These are phyloP conservation scores for Podila epigama DNA, from an alignment of 192 early-diverging fungal species.

Conservation along the genomic window DNA sequence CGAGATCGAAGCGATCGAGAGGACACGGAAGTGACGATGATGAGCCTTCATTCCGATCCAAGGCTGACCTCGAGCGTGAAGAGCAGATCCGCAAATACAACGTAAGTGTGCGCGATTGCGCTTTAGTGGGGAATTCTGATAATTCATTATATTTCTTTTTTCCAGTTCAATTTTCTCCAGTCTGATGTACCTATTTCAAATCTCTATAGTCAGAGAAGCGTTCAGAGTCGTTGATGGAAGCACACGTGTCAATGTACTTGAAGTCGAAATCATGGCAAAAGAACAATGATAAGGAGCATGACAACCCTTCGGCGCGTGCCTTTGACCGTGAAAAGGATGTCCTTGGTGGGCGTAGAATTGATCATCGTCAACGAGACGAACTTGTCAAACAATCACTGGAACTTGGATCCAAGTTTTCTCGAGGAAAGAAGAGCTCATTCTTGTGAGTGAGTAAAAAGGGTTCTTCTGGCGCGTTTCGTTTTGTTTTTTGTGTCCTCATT, in stretches of 20 bases:
- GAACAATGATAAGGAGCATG: slow-evolving; percentile 37
- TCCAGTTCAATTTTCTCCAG: too few species aligned
- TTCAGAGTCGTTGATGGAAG: slow-evolving; percentile 52
- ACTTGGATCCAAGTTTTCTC: slow-evolving; percentile 57
- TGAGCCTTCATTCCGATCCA: not conserved
- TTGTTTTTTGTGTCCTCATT: not conserved
- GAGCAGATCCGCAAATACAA: slow-evolving; percentile 40
- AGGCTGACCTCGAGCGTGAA: slow-evolving; percentile 29
- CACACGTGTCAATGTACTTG: slow-evolving; percentile 48
- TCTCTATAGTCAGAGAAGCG: slow-evolving; percentile 51
- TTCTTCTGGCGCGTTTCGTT: too few species aligned
- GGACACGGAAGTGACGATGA: slow-evolving; percentile 28
- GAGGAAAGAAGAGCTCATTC: slow-evolving; percentile 55
- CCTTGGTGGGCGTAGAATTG: slow-evolving; percentile 54
- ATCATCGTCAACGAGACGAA: slow-evolving; percentile 53
- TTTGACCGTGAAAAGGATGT: slow-evolving; percentile 69
- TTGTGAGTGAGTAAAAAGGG: too few species aligned
- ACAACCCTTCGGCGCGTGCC: slow-evolving; percentile 57
- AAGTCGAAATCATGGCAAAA: slow-evolving; percentile 51
- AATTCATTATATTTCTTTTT: too few species aligned
- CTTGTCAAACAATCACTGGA: slow-evolving; percentile 54
- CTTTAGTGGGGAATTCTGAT: not conserved
- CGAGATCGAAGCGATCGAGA: slow-evolving; percentile 19
- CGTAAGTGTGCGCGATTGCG: not conserved
- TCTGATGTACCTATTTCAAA: not conserved